Conservation (phyloP, 495 filamentous ascomycete species). For the Xylaria sp. region DNA sequence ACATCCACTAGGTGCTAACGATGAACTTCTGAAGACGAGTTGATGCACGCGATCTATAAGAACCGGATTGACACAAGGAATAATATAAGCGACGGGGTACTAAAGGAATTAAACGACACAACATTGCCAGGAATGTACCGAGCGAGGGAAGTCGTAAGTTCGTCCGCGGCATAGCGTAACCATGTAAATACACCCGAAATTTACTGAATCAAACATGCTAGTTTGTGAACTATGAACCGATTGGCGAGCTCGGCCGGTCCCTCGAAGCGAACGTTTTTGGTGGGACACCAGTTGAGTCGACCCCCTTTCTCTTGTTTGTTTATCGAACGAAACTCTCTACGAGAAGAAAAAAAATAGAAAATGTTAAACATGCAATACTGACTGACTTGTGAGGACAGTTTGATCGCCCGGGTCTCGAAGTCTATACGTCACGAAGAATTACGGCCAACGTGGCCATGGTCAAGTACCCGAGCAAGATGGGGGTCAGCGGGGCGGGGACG, state of each 20-base stretch:
- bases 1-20: not conserved
- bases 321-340: no score
- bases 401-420: not conserved
- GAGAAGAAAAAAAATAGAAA: not conserved
- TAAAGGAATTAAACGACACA: not conserved
- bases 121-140: not conserved
- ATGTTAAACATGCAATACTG: no score
- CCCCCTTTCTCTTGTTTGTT: not conserved
- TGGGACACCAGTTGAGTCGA: conserved; percentile 13
- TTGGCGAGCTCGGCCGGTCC: conserved; percentile 12
- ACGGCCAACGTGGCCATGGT: not conserved
- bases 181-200: not conserved
- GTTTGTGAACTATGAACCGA: not conserved
- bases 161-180: not conserved
- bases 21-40: conserved; percentile 1
- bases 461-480: not conserved
- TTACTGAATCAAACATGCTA: not conserved
- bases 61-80: not conserved
- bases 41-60: not conserved
- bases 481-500: not conserved
- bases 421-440: not conserved
- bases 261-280: not conserved
- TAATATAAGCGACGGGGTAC: not conserved
- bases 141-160: not conserved
- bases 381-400: not conserved